A percentile compares a stretch with the other conserved stretches of the same genome.
Evolutionary conservation across 352 stramenopile species (phyloP).

Genomic region (Phytophthora quininea): DNA sequence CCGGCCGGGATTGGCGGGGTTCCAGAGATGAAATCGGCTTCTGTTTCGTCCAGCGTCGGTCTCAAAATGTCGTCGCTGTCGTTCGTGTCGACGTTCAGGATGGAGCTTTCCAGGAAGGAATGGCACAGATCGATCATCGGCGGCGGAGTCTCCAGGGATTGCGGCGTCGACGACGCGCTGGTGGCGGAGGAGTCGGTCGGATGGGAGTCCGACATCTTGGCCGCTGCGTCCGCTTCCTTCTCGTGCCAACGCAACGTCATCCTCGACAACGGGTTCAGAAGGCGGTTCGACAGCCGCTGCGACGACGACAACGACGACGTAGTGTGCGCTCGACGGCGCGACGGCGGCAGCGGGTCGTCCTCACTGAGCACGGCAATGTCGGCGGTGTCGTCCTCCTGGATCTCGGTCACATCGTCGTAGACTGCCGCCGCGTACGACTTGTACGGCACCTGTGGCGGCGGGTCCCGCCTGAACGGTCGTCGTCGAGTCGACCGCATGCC

Average conservation of each 20-base stretch:
- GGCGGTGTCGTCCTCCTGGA: conserved; percentile 35
- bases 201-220: conserved; percentile 4
- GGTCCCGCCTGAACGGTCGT: conserved; percentile 11
- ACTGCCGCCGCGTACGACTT: conserved; percentile 25
- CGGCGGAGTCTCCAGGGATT: conserved; percentile 32
- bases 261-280: conserved; percentile 54
- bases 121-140: conserved; percentile 45
- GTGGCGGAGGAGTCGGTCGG: conserved; percentile 25
- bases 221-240: conserved; percentile 13
- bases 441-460: conserved; percentile 25
- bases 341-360: conserved; percentile 35
- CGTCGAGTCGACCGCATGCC: conserved; percentile 16
- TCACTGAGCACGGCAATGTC: conserved; percentile 46
- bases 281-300: conserved; percentile 34
- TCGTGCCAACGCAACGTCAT: conserved; percentile 53
- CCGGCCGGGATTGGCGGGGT: conserved; percentile 59
- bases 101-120: conserved; percentile 63
- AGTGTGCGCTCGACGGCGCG: conserved; percentile 54
- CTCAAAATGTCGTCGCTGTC: conserved; percentile 43
- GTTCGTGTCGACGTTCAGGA: conserved; percentile 61
- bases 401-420: conserved; percentile 28
- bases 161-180: conserved; percentile 30
- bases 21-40: conserved; percentile 35
- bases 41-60: conserved; percentile 47
- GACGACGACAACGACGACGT: conserved; percentile 39